Percentiles rank a stretch among this genome's conserved stretches.
Evolutionary conservation across 1,284 basidiomycete genomes (phyloP).

Genomic region (Leucoagaricus sp.): DNA sequence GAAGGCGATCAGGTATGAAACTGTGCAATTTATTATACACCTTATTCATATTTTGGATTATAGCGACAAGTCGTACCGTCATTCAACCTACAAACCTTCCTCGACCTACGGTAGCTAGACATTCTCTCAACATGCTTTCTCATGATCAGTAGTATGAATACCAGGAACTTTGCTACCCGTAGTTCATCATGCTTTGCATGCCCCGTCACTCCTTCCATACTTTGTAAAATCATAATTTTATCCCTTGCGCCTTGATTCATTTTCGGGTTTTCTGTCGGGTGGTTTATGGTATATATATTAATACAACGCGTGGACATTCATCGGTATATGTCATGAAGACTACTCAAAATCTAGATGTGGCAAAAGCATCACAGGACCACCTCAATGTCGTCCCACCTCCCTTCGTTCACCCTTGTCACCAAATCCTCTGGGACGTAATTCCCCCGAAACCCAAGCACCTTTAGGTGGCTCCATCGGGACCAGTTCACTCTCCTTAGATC

Average conservation of each 20-base stretch:
- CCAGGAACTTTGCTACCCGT: not conserved
- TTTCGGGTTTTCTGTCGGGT: too few relatives aligned
- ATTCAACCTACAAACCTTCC: constrained; percentile 52
- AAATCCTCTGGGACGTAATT: constrained; percentile 46
- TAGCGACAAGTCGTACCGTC: constrained; percentile 36
- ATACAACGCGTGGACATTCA: not conserved
- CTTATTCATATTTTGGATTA: not conserved
- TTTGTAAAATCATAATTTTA: too few relatives aligned
- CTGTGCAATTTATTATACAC: not conserved
- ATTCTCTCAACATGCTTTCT: not conserved
- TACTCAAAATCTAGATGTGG: too few relatives aligned
- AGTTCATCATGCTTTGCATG: too few relatives aligned
- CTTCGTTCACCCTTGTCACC: constrained; percentile 49
- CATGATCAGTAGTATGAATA: not conserved
- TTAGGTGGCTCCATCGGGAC: constrained; percentile 51
- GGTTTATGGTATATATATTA: not conserved
- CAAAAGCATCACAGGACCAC: constrained; percentile 39
- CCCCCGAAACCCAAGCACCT: constrained; percentile 53
- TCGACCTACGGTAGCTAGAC: constrained; percentile 2
- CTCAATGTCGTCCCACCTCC: constrained; percentile 63
- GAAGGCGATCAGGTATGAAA: constrained; percentile 29
- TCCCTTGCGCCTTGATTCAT: too few relatives aligned
- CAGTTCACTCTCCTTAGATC: constrained; percentile 55
- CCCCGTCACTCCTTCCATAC: too few relatives aligned
- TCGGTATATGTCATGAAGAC: too few relatives aligned